Evolutionary conservation across 108 stramenopile species (phyloP), one percentile per base, ranked within the genome.

Genomic region (Nitzschia palea): DNA sequence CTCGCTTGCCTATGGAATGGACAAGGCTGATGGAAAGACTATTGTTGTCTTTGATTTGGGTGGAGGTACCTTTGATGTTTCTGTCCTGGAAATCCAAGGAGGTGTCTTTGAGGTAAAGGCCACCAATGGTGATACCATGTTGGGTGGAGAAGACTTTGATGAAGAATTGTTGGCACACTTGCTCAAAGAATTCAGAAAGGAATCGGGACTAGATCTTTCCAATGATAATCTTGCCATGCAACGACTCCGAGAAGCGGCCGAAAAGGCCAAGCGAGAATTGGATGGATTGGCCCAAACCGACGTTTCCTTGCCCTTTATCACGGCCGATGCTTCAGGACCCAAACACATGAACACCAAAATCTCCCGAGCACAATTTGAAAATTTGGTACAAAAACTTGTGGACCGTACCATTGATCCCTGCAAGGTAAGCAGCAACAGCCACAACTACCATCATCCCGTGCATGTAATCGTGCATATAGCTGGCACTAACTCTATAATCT

Each of bases 131-230:
- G 97, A 99, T 79, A 99, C 99, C 76, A 87, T 99, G 94, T 84
- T 99, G 40, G 99, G 99, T 25, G 99, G 99, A 59, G 99, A 99
- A 85, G 99, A 99, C 83, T 99, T 99, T 75, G 99, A 99, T 74
- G 98, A 99, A 79, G 76, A 76, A 57, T 74, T 99, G 18, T 78
- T 99, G 74, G 86, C 86, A 67, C 82, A 97, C 74, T 81, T 98
- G 68, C 59, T 98, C 62, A 70, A 71, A 45, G 81, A 95, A 51
- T 99, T 99, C 86, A 95, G 97, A 74, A 91, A 98, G 81, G 97
- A 99, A 12, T 83, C 82, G 34, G 99, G 98, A 53, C 88, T 99
- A 45, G 76, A 77, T 55, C 78, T 99, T 26, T 63, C 74, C 58
- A 81, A 88, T 12, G 98, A 99, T 71, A 91, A 89, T 44, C 76